Evolutionary conservation across 2,329 filamentous ascomycete genomes (phyloP).

Genomic region (Epichloe glyceriae): DNA sequence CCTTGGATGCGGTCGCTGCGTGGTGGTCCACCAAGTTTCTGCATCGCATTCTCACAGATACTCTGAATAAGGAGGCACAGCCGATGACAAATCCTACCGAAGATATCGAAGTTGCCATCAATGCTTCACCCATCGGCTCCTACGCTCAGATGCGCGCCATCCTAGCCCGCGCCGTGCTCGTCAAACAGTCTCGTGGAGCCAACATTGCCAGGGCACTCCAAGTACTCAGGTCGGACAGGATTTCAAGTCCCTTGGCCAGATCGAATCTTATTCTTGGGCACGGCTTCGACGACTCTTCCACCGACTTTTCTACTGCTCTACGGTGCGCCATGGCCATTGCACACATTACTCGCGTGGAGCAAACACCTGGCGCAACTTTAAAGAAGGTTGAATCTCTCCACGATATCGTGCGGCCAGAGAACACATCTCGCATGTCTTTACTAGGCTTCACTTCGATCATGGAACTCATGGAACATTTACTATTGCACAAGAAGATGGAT

Average conservation of each 20-base stretch:
- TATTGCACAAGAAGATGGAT: constrained; percentile 32
- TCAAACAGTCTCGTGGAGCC: constrained; percentile 38
- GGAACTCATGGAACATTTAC: constrained; percentile 42
- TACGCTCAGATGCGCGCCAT: constrained; percentile 50
- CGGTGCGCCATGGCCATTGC: constrained; percentile 48
- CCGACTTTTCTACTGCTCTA: constrained; percentile 43
- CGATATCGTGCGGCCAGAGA: constrained; percentile 31
- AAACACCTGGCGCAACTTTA: constrained; percentile 19
- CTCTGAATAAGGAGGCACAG: constrained; percentile 39
- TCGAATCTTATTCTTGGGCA: constrained; percentile 33
- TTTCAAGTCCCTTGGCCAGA: constrained; percentile 12
- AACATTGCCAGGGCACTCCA: constrained; percentile 45
- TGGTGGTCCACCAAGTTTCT: constrained; percentile 75
- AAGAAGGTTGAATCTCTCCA: constrained; percentile 35
- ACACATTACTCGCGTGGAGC: constrained; percentile 36
- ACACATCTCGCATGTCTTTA: constrained; percentile 34
- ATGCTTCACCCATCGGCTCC: constrained; percentile 66
- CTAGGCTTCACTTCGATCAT: constrained; percentile 48
- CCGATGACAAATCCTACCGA: constrained; percentile 12
- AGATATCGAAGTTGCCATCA: constrained; percentile 55
- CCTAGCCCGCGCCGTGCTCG: constrained; percentile 44
- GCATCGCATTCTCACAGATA: constrained; percentile 53
- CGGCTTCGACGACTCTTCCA: constrained; percentile 26
- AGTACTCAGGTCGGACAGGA: constrained; percentile 27
- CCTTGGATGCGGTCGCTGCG: constrained; percentile 78